Evolutionary conservation across 306 rosid genomes (phyloP).

Genomic region (Hippophae tibetana): DNA sequence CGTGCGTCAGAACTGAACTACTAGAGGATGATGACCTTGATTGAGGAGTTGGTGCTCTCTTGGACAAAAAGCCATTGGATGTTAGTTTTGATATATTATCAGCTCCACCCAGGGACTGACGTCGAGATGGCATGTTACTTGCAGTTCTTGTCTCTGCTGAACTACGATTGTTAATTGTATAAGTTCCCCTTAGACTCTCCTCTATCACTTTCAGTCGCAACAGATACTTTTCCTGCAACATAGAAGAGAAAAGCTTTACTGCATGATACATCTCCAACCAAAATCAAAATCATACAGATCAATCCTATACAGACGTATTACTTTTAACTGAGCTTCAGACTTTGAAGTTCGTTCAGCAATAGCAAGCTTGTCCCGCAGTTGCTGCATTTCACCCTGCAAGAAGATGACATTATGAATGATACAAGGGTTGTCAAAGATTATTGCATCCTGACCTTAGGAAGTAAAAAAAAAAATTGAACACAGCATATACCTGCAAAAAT

Average conservation of each 20-base stretch:
- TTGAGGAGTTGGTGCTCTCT: conserved; percentile 39
- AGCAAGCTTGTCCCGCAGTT: conserved; percentile 67
- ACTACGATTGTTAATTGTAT: conserved; percentile 30
- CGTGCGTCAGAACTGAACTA: conserved; percentile 45
- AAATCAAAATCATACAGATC: conserved; percentile 14
- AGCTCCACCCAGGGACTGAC: conserved; percentile 78
- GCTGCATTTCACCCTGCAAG: conserved; percentile 85
- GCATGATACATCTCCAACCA: not conserved
- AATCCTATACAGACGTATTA: conserved; percentile 15
- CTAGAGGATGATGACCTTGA: conserved; percentile 47
- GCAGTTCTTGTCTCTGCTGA: conserved; percentile 47
- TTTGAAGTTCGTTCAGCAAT: conserved; percentile 76
- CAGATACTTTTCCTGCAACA: conserved; percentile 62
- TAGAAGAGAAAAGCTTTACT: conserved; percentile 10
- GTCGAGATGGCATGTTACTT: conserved; percentile 55
- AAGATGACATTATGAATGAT: conserved; percentile 4
- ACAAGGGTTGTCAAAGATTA: not conserved
- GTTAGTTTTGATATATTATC: conserved; percentile 44
- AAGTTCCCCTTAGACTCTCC: conserved; percentile 51
- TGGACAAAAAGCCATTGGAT: conserved; percentile 49
- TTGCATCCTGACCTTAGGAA: not conserved
- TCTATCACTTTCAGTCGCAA: conserved; percentile 76
- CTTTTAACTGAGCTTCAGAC: conserved; percentile 77
- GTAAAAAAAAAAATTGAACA: not conserved
- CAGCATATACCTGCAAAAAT: conserved; percentile 53